phyloP scores from a whole-genome alignment of 2,329 filamentous ascomycete species.

The Aphanoascus verrucosus region DNA sequence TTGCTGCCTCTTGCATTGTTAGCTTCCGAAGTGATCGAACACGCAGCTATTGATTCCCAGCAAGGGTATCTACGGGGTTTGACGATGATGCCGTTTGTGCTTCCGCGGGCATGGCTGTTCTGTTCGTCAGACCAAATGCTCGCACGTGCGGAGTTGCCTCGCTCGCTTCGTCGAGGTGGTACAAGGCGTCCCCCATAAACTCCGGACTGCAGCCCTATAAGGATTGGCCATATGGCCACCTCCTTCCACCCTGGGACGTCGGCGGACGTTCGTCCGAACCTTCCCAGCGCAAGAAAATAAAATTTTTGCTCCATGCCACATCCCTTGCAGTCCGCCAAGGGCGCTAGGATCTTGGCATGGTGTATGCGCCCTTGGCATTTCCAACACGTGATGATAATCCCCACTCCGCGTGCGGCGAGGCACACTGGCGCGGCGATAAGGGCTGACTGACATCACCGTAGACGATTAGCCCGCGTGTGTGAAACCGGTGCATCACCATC shows the following conservation, averaged over 20 bases:
- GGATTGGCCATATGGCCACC: background rate
- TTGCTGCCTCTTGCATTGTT: background rate
- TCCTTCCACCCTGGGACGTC: background rate
- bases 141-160: background rate
- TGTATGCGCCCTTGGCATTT: background rate
- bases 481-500: background rate
- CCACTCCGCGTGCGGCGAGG: background rate
- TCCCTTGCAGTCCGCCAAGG: conserved; percentile 1
- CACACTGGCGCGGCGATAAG: background rate
- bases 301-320: background rate
- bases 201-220: conserved; percentile 3
- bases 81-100: background rate
- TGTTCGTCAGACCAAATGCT: background rate
- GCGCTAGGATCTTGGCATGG: background rate
- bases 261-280: background rate
- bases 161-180: background rate
- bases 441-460: conserved; percentile 1
- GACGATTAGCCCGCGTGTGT: background rate
- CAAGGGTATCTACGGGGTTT: background rate
- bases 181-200: background rate
- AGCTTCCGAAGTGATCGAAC: too few relatives aligned
- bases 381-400: conserved; percentile 5
- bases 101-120: background rate
- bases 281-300: background rate
- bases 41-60: background rate